Evolutionary conservation across 2,329 filamentous ascomycete genomes (phyloP).

Genomic region (Ascochyta clinopodiicola): DNA sequence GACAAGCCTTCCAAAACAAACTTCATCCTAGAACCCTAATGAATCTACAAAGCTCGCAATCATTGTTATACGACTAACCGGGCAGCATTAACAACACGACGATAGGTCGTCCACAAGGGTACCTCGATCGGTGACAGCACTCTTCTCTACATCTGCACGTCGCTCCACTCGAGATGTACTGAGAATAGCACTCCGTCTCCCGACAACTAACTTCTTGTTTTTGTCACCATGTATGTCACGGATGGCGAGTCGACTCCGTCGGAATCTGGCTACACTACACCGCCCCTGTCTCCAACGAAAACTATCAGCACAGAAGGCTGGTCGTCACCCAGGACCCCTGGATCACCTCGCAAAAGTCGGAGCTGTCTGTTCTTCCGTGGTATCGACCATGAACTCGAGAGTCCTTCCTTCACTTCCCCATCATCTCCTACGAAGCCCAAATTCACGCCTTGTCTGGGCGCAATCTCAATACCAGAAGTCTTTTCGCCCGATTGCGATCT

Average conservation of each 20-base stretch:
- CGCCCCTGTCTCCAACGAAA: conserved; percentile 45
- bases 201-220: conserved; percentile 10
- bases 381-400: conserved; percentile 14
- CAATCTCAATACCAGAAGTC: conserved; percentile 26
- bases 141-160: conserved; percentile 19
- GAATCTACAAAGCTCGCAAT: conserved; percentile 28
- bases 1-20: conserved; percentile 15
- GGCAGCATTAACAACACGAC: conserved; percentile 37
- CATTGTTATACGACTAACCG: conserved; percentile 43
- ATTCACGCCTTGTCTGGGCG: conserved; percentile 17
- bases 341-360: conserved; percentile 39
- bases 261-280: conserved; percentile 34
- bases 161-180: conserved; percentile 36
- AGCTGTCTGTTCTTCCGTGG: conserved; percentile 35
- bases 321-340: conserved; percentile 39
- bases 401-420: conserved; percentile 24
- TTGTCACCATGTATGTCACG: conserved; percentile 31
- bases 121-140: neutral
- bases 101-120: conserved; percentile 22
- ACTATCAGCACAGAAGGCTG: conserved; percentile 42
- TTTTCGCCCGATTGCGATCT: conserved; percentile 10
- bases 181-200: conserved; percentile 1
- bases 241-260: conserved; percentile 25
- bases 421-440: conserved; percentile 36
- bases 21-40: conserved; percentile 20